Conservation (phyloP, 352 stramenopile genomes). For the Phytophthora quininea region DNA sequence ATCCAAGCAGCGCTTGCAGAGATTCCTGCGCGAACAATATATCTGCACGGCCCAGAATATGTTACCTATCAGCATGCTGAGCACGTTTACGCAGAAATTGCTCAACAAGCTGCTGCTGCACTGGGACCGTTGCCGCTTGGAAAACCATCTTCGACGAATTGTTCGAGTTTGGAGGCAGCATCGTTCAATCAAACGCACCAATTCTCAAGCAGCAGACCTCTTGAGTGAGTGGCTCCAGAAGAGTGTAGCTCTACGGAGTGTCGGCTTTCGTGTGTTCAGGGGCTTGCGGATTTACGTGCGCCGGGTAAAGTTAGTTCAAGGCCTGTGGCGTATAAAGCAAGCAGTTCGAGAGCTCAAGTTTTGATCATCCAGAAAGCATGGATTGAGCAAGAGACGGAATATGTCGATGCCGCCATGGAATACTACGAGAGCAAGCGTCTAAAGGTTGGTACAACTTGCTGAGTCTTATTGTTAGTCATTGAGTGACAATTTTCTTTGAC, state of each 20-base stretch:
- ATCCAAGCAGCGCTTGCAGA: constrained; percentile 46
- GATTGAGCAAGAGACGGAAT: constrained; percentile 52
- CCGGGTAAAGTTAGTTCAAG: constrained; percentile 56
- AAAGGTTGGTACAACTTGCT: constrained; percentile 30
- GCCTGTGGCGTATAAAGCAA: constrained; percentile 52
- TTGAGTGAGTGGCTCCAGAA: constrained; percentile 71
- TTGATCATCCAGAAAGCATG: constrained; percentile 54
- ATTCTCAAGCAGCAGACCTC: constrained; percentile 41
- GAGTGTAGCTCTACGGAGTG: constrained; percentile 57
- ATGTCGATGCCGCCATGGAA: constrained; percentile 56
- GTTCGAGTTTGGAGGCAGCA: constrained; percentile 55
- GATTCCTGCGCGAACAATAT: constrained; percentile 42
- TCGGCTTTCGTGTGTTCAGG: constrained; percentile 59
- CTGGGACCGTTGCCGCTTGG: constrained; percentile 44
- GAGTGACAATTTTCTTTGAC: neutral
- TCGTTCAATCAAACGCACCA: constrained; percentile 35
- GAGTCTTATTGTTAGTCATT: neutral
- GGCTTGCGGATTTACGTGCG: constrained; percentile 59
- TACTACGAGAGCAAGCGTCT: constrained; percentile 41
- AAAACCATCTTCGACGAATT: constrained; percentile 45
- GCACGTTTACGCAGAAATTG: constrained; percentile 54
- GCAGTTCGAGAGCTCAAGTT: constrained; percentile 42
- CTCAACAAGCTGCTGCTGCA: constrained; percentile 35
- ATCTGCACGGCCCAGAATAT: constrained; percentile 44
- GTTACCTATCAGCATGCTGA: constrained; percentile 51